These are phyloP conservation scores for Aureobasidium sp. DNA, from an alignment of 2,329 filamentous ascomycete genomes.

Conservation along the genomic window DNA sequence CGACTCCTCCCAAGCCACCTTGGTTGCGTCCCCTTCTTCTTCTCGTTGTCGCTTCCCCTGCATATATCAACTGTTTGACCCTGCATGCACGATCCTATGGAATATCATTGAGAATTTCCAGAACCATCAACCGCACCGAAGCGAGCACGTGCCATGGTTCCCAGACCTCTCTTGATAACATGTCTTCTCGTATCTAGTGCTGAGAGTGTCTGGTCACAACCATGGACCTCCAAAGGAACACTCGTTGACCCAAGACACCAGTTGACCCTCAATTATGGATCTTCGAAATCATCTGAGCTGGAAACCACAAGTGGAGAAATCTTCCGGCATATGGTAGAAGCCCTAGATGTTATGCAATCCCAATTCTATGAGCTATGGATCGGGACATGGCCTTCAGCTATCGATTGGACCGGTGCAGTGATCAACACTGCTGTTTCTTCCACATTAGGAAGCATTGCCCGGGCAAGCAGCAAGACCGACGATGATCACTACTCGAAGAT, in stretches of 20 bases:
- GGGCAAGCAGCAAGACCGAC: neutral
- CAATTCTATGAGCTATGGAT: conserved; percentile 68
- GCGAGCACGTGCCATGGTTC: conserved; percentile 5
- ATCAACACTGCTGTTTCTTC: conserved; percentile 65
- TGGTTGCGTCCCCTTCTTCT: neutral
- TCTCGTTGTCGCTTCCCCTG: neutral
- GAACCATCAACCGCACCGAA: neutral
- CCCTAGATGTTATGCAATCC: conserved; percentile 65
- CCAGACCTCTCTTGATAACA: neutral
- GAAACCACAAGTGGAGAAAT: neutral
- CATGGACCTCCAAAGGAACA: neutral
- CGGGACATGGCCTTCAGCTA: conserved; percentile 74
- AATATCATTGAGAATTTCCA: neutral
- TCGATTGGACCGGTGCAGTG: conserved; percentile 91
- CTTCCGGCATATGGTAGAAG: conserved; percentile 27
- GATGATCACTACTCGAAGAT: neutral
- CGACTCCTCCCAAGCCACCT: neutral
- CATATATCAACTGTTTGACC: neutral
- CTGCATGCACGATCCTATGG: neutral
- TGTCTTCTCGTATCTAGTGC: neutral
- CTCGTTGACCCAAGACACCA: neutral
- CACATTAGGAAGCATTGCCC: neutral
- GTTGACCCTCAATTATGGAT: neutral
- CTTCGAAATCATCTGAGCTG: neutral
- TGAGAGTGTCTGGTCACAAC: neutral